A percentile compares a stretch with the other conserved stretches of the same genome.
These are phyloP conservation scores for Pseudogymnoascus sp. DNA, from an alignment of 2,329 filamentous ascomycete species.

Conservation along the genomic window DNA sequence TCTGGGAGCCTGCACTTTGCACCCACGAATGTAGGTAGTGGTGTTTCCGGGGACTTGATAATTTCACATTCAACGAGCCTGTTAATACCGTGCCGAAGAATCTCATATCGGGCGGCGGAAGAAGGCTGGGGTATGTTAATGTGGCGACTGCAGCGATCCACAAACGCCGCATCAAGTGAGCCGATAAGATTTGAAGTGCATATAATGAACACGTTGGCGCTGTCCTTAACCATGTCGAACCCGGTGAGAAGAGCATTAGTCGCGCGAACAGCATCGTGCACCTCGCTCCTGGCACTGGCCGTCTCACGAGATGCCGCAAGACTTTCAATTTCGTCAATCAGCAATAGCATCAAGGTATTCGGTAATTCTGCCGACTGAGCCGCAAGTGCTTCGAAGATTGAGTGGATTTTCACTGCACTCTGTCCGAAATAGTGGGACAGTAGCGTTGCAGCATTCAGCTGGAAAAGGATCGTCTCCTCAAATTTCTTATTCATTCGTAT, in stretches of 20 bases:
- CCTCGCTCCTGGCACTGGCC: conserved; percentile 19
- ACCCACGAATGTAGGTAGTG: background rate
- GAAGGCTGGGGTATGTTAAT: conserved; percentile 18
- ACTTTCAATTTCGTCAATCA: conserved; percentile 29
- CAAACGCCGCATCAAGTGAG: conserved; percentile 24
- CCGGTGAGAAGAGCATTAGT: conserved; percentile 28
- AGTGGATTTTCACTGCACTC: conserved; percentile 34
- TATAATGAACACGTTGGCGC: conserved; percentile 23
- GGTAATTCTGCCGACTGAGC: conserved; percentile 19
- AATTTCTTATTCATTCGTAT: conserved; percentile 35
- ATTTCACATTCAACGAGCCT: conserved; percentile 15
- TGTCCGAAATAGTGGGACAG: conserved; percentile 41
- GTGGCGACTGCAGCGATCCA: conserved; percentile 22
- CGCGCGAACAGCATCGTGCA: conserved; percentile 24
- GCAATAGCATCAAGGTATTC: conserved; percentile 21
- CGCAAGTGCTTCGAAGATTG: conserved; percentile 34
- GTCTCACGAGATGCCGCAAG: conserved; percentile 23
- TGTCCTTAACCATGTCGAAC: conserved; percentile 19
- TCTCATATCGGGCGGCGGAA: conserved; percentile 21
- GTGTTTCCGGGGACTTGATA: background rate
- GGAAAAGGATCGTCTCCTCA: conserved; percentile 30
- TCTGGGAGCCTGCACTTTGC: background rate
- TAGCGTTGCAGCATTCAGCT: conserved; percentile 37
- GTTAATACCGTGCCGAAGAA: conserved; percentile 20
- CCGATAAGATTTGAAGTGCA: conserved; percentile 25